Percentiles rank a stretch among this genome's conserved stretches.
phyloP scores from a whole-genome alignment of 2,329 filamentous ascomycete genomes.

The Pyricularia sp. region DNA sequence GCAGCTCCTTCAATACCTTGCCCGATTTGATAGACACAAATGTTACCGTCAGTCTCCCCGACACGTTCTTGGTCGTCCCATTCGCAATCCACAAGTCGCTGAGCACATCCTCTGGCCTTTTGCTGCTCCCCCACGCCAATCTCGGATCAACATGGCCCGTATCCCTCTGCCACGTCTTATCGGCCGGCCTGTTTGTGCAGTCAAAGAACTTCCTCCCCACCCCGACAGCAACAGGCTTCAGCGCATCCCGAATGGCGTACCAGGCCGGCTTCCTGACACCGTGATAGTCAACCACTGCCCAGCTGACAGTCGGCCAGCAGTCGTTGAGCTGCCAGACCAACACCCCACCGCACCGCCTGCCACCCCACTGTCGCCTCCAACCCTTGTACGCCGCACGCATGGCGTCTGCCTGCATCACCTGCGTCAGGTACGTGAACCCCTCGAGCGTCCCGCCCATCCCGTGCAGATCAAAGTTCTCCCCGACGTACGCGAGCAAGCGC shows the following conservation, averaged over 20 bases:
- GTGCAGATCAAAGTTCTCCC: conserved; percentile 61
- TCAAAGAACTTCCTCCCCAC: conserved; percentile 31
- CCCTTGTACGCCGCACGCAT: conserved; percentile 50
- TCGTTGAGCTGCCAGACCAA: conserved; percentile 81
- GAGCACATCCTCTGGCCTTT: not conserved
- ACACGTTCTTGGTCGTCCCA: conserved; percentile 12
- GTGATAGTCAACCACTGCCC: conserved; percentile 56
- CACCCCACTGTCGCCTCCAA: conserved; percentile 64
- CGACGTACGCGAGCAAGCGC: conserved; percentile 74
- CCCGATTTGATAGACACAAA: conserved; percentile 29
- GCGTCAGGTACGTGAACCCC: conserved; percentile 58
- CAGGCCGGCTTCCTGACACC: conserved; percentile 50
- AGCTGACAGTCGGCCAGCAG: conserved; percentile 75
- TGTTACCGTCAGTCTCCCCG: conserved; percentile 18
- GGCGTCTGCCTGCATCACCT: conserved; percentile 57
- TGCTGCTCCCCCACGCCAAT: conserved; percentile 8
- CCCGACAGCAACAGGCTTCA: conserved; percentile 46
- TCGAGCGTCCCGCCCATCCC: conserved; percentile 47
- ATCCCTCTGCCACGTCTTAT: conserved; percentile 11
- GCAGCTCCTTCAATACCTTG: conserved; percentile 16
- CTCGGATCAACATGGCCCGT: conserved; percentile 28
- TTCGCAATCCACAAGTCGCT: conserved; percentile 33
- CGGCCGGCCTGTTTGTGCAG: conserved; percentile 21
- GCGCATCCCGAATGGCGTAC: conserved; percentile 33
- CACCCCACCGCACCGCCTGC: conserved; percentile 61